Evolutionary conservation across 2,329 filamentous ascomycete genomes (phyloP), one percentile per base, ranked within the genome.

Genomic region (Curvularia verruculosa): DNA sequence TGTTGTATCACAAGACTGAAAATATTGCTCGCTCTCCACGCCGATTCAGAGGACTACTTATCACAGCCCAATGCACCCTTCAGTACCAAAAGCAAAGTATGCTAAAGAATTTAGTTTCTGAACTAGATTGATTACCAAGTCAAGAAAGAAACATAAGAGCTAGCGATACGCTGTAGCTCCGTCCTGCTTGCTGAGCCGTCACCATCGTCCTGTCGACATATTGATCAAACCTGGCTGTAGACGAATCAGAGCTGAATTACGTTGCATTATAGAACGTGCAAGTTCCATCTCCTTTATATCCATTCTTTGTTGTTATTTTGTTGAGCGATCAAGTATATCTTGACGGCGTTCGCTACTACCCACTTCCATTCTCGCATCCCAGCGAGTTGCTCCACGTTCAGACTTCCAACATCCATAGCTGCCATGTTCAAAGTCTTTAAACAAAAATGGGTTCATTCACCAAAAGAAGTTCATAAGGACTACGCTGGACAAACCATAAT

Each of bases 281-380:
- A n/a, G 28, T 10, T 41, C 18, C 21, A 48, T 43, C 8, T 40
- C n/a, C 29, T 47, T 15, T 96, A 92, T n/a, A 18, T 18, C 18
- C 28, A 3, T 15, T 24, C 7, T 46, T 52, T 19, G 13, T 37
- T 12, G 5, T 36, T 5, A n/a, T n/a, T 19, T 26, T 10, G 28
- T 13, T 37, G 13, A 13, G 12, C 18, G 13, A 18, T 18, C 5
- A n/a, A 18, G 15, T 8, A 3, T 31, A 45, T 18, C 26, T 31
- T 19, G 43, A 31, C 10, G 13, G 21, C 7, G 12, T 26, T 10
- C 40, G 23, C 13, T 26, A 41, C 18, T 3, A 9, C 10, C 9
- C 26, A 7, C 10, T 19, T 28, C 10, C 18, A 46, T 46, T n/a
- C 28, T 5, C 24, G 18, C 39, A 41, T 9, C 39, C 12, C 7